These are phyloP conservation scores for Russula virescens DNA, from an alignment of 768 basidiomycete genomes.

Conservation along the genomic window DNA sequence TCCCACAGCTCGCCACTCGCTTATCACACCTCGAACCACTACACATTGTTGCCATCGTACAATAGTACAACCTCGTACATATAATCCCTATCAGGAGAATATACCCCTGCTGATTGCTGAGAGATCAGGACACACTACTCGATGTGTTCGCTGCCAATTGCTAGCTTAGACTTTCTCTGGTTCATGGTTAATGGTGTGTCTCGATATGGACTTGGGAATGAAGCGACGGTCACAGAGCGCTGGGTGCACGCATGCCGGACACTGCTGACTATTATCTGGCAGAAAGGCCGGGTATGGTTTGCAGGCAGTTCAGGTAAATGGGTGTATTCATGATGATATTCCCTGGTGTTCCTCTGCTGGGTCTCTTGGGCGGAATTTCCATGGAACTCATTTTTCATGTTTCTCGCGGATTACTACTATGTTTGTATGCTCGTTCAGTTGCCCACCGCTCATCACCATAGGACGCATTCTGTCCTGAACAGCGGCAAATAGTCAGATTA, in stretches of 20 bases:
- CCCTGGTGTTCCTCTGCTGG: background rate
- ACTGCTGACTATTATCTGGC: slow-evolving; percentile 57
- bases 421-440: too few species aligned
- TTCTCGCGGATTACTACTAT: too few species aligned
- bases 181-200: slow-evolving; percentile 46
- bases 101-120: background rate
- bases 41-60: slow-evolving; percentile 52
- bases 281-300: slow-evolving; percentile 60
- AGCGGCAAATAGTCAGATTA: too few species aligned
- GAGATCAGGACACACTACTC: slow-evolving; percentile 38
- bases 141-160: slow-evolving; percentile 38
- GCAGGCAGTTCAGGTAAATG: slow-evolving; percentile 24
- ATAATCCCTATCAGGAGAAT: background rate
- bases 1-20: slow-evolving; percentile 43
- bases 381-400: background rate
- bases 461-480: too few species aligned
- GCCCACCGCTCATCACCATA: too few species aligned
- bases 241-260: slow-evolving; percentile 59
- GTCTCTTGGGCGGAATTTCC: background rate
- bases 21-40: slow-evolving; percentile 51
- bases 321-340: slow-evolving; percentile 7
- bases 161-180: slow-evolving; percentile 43
- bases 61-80: slow-evolving; percentile 44
- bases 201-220: slow-evolving; percentile 31
- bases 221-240: slow-evolving; percentile 43